Conservation (phyloP, 2,329 filamentous ascomycete genomes). For the Aspergillus floridensis region DNA sequence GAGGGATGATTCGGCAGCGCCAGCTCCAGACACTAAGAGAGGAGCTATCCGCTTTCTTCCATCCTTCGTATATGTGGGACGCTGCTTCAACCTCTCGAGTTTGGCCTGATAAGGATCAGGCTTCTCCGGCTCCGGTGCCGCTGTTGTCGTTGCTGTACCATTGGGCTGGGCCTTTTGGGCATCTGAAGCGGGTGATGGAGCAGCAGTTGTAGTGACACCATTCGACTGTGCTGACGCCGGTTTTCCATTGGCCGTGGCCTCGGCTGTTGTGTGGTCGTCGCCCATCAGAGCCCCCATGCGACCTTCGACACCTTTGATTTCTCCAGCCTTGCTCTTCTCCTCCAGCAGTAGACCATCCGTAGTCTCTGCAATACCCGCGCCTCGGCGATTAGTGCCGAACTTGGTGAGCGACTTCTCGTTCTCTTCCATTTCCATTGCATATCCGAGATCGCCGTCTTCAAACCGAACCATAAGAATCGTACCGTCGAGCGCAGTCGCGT, state of each 20-base stretch:
- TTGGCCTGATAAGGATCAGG: slow-evolving; percentile 58
- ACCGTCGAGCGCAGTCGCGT: slow-evolving; percentile 83
- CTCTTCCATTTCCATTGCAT: slow-evolving; percentile 78
- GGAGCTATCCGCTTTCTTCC: slow-evolving; percentile 95
- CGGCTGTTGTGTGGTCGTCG: slow-evolving; percentile 61
- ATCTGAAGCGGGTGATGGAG: slow-evolving; percentile 32
- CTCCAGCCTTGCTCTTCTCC: slow-evolving; percentile 86
- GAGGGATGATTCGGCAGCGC: slow-evolving; percentile 79
- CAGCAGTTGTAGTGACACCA: slow-evolving; percentile 40
- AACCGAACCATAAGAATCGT: slow-evolving; percentile 81
- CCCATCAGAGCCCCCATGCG: slow-evolving; percentile 99
- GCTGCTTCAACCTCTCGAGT: slow-evolving; percentile 73
- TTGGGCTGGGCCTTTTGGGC: slow-evolving; percentile 37
- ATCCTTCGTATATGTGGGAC: slow-evolving; percentile 93
- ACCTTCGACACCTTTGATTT: slow-evolving; percentile 84
- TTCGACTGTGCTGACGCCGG: slow-evolving; percentile 42
- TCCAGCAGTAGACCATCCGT: slow-evolving; percentile 84
- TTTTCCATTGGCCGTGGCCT: slow-evolving; percentile 51
- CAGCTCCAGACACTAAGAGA: slow-evolving; percentile 84
- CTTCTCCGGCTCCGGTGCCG: slow-evolving; percentile 37
- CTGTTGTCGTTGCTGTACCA: slow-evolving; percentile 31
- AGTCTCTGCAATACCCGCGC: slow-evolving; percentile 87
- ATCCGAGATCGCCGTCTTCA: slow-evolving; percentile 82
- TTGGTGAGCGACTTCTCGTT: slow-evolving; percentile 92
- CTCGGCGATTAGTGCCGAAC: slow-evolving; percentile 83